phyloP scores from a whole-genome alignment of 2,329 filamentous ascomycete genomes.

The Xylariomycetidae sp. region DNA sequence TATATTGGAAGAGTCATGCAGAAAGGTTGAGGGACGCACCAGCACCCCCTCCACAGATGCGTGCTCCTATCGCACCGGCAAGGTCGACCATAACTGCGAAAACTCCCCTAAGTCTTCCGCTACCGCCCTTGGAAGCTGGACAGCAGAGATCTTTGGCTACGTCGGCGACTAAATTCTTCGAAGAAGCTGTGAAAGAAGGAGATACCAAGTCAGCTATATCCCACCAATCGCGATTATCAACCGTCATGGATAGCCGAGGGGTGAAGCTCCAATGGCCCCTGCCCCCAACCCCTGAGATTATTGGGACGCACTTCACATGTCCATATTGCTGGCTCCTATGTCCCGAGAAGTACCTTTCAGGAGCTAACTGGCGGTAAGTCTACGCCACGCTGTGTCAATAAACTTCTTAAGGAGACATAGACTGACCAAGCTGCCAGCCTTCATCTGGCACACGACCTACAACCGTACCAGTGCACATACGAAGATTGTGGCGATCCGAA shows the following conservation, averaged over 20 bases:
- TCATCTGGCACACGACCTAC: constrained; percentile 14
- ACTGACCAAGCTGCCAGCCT: constrained; percentile 1
- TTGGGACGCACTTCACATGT: constrained; percentile 7
- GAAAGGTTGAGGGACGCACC: constrained; percentile 1
- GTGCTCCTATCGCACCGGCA: too few species aligned
- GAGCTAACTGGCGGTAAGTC: constrained; percentile 5
- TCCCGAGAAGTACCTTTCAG: constrained; percentile 7
- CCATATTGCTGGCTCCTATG: constrained; percentile 11
- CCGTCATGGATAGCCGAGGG: neutral
- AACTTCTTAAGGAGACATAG: too few species aligned
- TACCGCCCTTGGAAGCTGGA: neutral
- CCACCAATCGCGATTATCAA: constrained; percentile 4
- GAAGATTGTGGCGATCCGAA: constrained; percentile 11
- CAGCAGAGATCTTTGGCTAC: constrained; percentile 6
- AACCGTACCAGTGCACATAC: constrained; percentile 16
- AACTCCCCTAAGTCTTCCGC: neutral
- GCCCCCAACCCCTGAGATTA: neutral
- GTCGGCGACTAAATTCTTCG: constrained; percentile 4
- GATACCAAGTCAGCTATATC: constrained; percentile 7
- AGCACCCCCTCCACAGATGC: too few species aligned
- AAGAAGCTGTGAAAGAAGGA: neutral
- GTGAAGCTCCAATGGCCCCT: constrained; percentile 6
- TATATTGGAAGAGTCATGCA: constrained; percentile 13
- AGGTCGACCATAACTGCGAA: neutral
- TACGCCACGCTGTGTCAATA: neutral